Evolutionary conservation across 1,284 basidiomycete genomes (phyloP).

Genomic region (Microstroma glucosiphilum): DNA sequence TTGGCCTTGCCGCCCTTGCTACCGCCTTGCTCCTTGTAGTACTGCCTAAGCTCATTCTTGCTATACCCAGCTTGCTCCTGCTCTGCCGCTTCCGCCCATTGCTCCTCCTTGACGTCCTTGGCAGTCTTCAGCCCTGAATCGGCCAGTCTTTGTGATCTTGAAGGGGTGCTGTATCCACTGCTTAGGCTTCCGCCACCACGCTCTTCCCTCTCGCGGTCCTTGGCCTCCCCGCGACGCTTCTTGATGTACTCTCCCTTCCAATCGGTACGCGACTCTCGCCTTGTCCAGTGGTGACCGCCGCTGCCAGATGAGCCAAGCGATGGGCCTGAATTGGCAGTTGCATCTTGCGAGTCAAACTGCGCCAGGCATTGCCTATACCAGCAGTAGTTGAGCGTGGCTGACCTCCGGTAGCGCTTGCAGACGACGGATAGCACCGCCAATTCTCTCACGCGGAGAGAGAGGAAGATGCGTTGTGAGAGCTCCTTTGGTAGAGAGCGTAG

Average conservation of each 20-base stretch:
- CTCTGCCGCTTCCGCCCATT: conserved; percentile 30
- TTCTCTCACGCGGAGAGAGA: conserved; percentile 28
- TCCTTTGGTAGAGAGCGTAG: conserved; percentile 28
- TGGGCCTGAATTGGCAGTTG: conserved; percentile 16
- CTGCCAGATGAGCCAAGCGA: conserved; percentile 13
- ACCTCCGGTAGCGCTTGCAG: conserved; percentile 32
- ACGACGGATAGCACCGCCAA: conserved; percentile 34
- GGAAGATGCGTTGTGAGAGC: conserved; percentile 45
- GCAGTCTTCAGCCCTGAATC: conserved; percentile 33
- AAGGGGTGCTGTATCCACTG: conserved; percentile 26
- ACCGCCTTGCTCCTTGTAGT: conserved; percentile 31
- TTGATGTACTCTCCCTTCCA: conserved; percentile 22
- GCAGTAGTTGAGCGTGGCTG: conserved; percentile 44
- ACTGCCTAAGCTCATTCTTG: conserved; percentile 39
- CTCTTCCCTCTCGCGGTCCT: conserved; percentile 24
- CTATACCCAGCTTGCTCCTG: conserved; percentile 19
- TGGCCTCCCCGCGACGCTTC: not conserved
- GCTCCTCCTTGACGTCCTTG: conserved; percentile 28
- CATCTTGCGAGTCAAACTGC: not conserved
- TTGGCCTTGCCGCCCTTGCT: conserved; percentile 42
- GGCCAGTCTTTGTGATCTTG: conserved; percentile 30
- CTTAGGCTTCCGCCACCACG: conserved; percentile 20
- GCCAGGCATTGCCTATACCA: conserved; percentile 32
- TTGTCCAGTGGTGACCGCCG: conserved; percentile 35
- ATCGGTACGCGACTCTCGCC: conserved; percentile 39